Evolutionary conservation across 257 asterid species (phyloP), one percentile per base, ranked within the genome.

Genomic region (Hygrophila difformis): DNA sequence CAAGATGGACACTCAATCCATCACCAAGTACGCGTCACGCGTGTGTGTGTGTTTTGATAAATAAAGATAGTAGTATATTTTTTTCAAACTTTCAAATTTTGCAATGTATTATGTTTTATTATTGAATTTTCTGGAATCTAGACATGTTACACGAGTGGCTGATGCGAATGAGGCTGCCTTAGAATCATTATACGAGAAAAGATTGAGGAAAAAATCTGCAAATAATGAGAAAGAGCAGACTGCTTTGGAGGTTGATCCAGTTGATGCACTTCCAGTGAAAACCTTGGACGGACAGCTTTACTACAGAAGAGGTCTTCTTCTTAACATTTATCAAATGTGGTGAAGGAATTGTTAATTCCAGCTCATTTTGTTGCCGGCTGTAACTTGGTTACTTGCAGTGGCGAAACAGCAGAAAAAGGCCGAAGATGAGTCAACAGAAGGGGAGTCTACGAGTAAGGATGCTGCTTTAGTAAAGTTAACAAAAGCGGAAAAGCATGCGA

Each of bases 191-290:
- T 82, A 86, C 35, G 96, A 82, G 87, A 68, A 64, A 52, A 75
- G 93, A 51, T 14, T 65, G 57, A 64, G 57, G 43, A 80, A 64
- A 71, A 80, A 72, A 60, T 35, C 64, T 62, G 70, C 60, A 38
- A 71, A 69, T 17, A 69, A 72, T 41, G 87, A 59, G 37, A 60
- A 58, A 74, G 89, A 69, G 42, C 67, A 57, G 48, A 52, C 49
- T 56, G 70, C 37, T 1, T 49, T 72, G 55, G 95, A 82, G 63
- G 93, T 91, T 46, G 84, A 91, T 74, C 95, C 81, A 6, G 86
- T 76, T 35, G 99, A 86, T 70, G 99, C 87, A 9, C 95, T 82
- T 51, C 99, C 99, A 1, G 79, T 86, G 49, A 86, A 82, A 60
- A 74, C 86, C 18, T 45, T 70, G 48, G 93, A 76, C 44, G 96